Base-by-base conservation (phyloP, 2,329 filamentous ascomycete species). In the Talaromyces sp. region DNA sequence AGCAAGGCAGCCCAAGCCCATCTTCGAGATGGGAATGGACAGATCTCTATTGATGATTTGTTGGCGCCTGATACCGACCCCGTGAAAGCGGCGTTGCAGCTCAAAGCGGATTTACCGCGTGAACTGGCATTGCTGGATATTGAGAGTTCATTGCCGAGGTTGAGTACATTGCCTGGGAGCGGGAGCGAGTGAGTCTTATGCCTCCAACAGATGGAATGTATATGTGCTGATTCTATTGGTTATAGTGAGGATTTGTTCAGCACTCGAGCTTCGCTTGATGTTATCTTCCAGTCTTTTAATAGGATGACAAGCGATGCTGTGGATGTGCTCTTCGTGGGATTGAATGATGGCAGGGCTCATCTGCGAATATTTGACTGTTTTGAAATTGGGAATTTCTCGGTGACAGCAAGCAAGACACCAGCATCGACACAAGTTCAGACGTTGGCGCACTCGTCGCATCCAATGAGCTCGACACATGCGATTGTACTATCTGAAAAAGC, bases 351-450 rank as follows among this genome's bases (percentile, higher is more conserved):
- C 8, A 84, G 82, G 19, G 82, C 96, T 13, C 89, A 94, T 73
- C 81, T 96, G 19, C 91, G 88, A 70, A 92, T 96, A 58, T 94
- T 94, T 75, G 91, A 96, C 75, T 93, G 91, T 5, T 92, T 96
- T 71, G 85, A 91, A 67, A 89, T 96, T 65, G 91, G 92, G 3
- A 65, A 83, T 84, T 65, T 67, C 45, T 54, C 59, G 8, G 25
- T 66, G 22, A 49, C 22, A 5, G 27, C 74, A 68, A 13, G 74
- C 82, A 61, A 79, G 79, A 64, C 77, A 76, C 63, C 58, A 11
- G 11, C 34, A 22, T 34, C 68, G 22, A 66, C 59, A 10, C 69
- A 65, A 5, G 73, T 83, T 54, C 82, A 79, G 29, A 79, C 85
- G 11, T 69, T 86, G 29, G 74, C 81, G 19, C 91, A 96, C 73